Conservation (phyloP, 2,329 filamentous ascomycete genomes). For the Aspergillus awamori region DNA sequence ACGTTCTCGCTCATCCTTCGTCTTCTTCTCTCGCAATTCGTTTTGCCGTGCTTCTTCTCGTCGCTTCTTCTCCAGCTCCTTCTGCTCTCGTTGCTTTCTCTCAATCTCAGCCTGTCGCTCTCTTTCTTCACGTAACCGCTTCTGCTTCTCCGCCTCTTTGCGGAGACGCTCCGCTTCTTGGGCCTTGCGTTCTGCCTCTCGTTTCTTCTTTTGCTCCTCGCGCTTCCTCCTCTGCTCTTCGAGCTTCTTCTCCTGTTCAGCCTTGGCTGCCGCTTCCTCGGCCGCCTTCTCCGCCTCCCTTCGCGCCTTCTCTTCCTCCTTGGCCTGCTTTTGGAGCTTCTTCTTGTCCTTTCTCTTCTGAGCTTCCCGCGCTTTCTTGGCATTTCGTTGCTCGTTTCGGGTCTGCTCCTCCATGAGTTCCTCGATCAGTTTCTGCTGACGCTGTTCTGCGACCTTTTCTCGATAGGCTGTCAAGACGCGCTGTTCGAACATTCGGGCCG, state of each 20-base stretch:
- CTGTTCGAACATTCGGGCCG: conserved; percentile 98
- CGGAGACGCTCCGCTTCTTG: conserved; percentile 84
- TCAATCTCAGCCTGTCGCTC: conserved; percentile 84
- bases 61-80: conserved; percentile 79
- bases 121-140: conserved; percentile 78
- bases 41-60: conserved; percentile 74
- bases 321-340: conserved; percentile 80
- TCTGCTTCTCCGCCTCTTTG: conserved; percentile 83
- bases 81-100: conserved; percentile 77
- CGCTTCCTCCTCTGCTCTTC: conserved; percentile 80
- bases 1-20: conserved; percentile 65
- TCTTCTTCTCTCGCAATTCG: conserved; percentile 66
- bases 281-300: conserved; percentile 87
- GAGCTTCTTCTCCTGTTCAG: conserved; percentile 73
- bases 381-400: conserved; percentile 76
- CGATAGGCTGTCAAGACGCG: conserved; percentile 95
- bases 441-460: conserved; percentile 92
- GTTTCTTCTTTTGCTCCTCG: conserved; percentile 90
- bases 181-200: conserved; percentile 84
- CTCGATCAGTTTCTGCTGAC: conserved; percentile 85
- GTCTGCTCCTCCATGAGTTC: conserved; percentile 85
- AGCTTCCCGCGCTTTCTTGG: conserved; percentile 90
- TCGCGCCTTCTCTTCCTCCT: conserved; percentile 87
- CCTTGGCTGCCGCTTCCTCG: conserved; percentile 76
- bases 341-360: conserved; percentile 96